Conservation (phyloP, 352 stramenopile genomes). For the Thalassiosira livingstoniorum region DNA sequence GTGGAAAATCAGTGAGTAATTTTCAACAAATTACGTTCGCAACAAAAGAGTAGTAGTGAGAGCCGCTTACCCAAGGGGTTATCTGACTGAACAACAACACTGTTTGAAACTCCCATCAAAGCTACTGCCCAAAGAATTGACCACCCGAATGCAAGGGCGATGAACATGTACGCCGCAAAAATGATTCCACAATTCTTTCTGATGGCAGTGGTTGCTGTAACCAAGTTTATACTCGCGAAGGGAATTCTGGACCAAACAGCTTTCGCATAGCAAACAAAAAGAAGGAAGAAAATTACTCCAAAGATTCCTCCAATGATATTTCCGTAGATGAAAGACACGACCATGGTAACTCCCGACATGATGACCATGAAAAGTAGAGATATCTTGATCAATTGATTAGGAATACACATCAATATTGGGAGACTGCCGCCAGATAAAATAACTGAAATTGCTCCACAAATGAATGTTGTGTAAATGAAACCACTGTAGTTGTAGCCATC, state of each 20-base stretch:
- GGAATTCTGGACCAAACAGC: slow-evolving; percentile 90
- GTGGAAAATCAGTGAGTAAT: not conserved
- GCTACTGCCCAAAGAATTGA: slow-evolving; percentile 91
- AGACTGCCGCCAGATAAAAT: slow-evolving; percentile 59
- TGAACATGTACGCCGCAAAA: slow-evolving; percentile 87
- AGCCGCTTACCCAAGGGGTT: not conserved
- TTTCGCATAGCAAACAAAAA: slow-evolving; percentile 86
- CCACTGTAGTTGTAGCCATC: slow-evolving; percentile 61
- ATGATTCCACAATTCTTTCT: slow-evolving; percentile 68
- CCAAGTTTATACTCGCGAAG: slow-evolving; percentile 88
- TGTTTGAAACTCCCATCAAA: slow-evolving; percentile 61
- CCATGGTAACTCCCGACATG: slow-evolving; percentile 46
- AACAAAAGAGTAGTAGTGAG: not conserved
- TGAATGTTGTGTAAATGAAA: slow-evolving; percentile 62
- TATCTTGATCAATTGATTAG: slow-evolving; percentile 76
- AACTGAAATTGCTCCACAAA: slow-evolving; percentile 53
- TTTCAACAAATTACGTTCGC: not conserved
- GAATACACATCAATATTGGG: slow-evolving; percentile 70
- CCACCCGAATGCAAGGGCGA: slow-evolving; percentile 91
- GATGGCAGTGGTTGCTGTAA: slow-evolving; percentile 73
- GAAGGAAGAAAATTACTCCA: slow-evolving; percentile 61
- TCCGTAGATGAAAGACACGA: slow-evolving; percentile 45
- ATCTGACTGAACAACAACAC: slow-evolving; percentile 40
- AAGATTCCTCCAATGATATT: slow-evolving; percentile 65
- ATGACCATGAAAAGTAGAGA: slow-evolving; percentile 71